Evolutionary conservation across 2,329 filamentous ascomycete genomes (phyloP).

Genomic region (Fonsecaea monophora): DNA sequence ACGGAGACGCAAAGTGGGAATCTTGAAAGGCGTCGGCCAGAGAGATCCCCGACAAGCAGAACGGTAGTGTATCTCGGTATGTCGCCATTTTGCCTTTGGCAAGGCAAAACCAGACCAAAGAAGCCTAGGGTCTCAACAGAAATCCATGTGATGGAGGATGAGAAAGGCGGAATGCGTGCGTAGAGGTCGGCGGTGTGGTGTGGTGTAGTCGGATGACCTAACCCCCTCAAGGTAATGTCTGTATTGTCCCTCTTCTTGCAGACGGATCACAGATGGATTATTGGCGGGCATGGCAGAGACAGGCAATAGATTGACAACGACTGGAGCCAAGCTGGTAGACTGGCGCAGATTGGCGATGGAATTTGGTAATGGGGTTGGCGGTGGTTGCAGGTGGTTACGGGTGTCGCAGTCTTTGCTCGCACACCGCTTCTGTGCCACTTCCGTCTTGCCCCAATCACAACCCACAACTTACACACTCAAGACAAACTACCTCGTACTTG

Average conservation of each 20-base stretch:
- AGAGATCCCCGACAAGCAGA: background rate
- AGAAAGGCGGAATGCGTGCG: background rate
- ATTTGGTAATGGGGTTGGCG: background rate
- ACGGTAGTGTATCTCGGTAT: background rate
- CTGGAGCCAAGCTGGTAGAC: background rate
- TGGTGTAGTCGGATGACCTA: conserved; percentile 4
- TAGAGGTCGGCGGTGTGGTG: conserved; percentile 5
- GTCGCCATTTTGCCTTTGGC: background rate
- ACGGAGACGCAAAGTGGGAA: background rate
- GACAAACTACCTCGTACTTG: background rate
- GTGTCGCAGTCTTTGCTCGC: background rate
- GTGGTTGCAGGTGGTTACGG: background rate
- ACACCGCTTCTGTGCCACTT: background rate
- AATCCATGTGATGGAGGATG: conserved; percentile 12
- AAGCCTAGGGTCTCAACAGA: background rate
- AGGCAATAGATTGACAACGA: background rate
- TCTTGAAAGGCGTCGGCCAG: background rate
- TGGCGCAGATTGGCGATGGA: background rate
- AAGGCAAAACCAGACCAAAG: background rate
- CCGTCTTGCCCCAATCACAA: background rate
- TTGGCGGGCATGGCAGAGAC: conserved; percentile 1
- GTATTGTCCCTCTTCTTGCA: background rate
- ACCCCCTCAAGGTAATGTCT: background rate
- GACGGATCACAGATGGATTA: background rate
- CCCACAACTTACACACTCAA: background rate